phyloP scores from a whole-genome alignment of 768 basidiomycete species.

The Tulasnella calospora region DNA sequence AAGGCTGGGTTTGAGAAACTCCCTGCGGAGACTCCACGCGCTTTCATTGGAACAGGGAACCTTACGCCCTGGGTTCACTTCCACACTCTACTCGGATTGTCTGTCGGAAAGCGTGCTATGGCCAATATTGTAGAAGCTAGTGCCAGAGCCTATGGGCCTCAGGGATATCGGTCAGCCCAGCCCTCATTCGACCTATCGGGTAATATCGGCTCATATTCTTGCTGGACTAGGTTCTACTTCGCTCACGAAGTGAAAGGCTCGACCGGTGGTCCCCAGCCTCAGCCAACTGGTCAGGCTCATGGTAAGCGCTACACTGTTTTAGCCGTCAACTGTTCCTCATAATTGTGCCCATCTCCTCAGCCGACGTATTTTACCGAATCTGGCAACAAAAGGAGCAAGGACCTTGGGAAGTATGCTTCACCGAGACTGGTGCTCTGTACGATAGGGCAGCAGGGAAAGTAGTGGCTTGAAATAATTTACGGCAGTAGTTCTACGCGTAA shows the following conservation, averaged over 20 bases:
- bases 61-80: background rate
- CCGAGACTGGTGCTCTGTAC: background rate
- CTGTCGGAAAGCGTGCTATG: background rate
- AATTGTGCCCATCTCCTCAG: background rate
- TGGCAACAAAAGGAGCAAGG: constrained; percentile 11
- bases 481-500: background rate
- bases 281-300: background rate
- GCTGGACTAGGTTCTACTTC: constrained; percentile 8
- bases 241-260: constrained; percentile 7
- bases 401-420: constrained; percentile 18
- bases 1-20: constrained; percentile 17
- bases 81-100: background rate
- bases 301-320: background rate
- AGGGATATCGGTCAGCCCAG: constrained; percentile 1
- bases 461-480: background rate
- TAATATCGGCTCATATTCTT: too few species aligned
- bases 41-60: constrained; percentile 19
- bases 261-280: background rate
- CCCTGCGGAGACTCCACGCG: background rate
- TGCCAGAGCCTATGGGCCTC: constrained; percentile 14
- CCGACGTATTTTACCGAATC: constrained; percentile 6
- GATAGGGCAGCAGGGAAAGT: background rate
- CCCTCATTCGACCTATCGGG: background rate
- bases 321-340: background rate
- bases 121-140: constrained; percentile 14